These are phyloP conservation scores for Ambispora gerdemannii DNA, from an alignment of 192 early-diverging fungal species.

Conservation along the genomic window DNA sequence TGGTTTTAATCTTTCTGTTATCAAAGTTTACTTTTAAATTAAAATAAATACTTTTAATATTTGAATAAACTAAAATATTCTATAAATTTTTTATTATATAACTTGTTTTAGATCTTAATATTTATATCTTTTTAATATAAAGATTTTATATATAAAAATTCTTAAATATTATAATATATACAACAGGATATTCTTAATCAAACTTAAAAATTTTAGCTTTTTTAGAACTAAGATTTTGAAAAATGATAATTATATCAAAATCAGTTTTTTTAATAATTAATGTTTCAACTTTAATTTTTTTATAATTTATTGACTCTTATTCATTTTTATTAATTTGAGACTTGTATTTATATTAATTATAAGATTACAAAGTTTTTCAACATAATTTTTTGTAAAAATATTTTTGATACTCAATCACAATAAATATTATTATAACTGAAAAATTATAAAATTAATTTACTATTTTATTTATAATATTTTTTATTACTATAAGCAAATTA, in stretches of 20 bases:
- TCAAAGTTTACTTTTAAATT: no score
- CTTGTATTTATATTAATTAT: background rate
- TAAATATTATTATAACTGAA: constrained; percentile 1
- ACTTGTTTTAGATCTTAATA: background rate
- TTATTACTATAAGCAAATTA: constrained; percentile 12
- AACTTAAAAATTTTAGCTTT: background rate
- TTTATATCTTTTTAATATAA: no score
- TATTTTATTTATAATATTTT: background rate
- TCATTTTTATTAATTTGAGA: constrained; percentile 10
- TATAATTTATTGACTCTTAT: no score
- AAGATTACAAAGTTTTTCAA: constrained; percentile 14
- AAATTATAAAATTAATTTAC: constrained; percentile 9
- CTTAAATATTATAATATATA: no score
- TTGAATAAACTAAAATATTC: background rate
- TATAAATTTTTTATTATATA: background rate
- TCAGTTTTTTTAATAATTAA: background rate
- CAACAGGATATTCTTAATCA: background rate
- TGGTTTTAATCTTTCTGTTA: background rate
- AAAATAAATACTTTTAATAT: background rate
- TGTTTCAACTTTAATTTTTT: no score
- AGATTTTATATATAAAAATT: no score
- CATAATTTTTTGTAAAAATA: background rate
- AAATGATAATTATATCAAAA: background rate
- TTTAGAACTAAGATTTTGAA: no score
- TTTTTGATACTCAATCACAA: constrained; percentile 15